Evolutionary conservation across 179 eudicot genomes (phyloP).

Genomic region (Patellifolia procumbens): DNA sequence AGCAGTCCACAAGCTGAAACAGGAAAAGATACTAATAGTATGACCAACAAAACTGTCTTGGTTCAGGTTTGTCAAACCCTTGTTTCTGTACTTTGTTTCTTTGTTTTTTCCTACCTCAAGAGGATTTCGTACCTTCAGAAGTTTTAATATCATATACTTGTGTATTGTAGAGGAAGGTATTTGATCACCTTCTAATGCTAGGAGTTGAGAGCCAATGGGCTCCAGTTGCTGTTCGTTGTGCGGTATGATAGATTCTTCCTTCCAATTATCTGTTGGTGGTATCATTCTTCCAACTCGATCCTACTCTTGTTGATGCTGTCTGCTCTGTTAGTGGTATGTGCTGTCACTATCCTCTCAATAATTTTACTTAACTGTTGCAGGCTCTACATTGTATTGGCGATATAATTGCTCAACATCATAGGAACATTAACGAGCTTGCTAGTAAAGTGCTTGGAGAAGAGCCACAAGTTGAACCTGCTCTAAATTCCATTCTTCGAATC

Average conservation of each 20-base stretch:
- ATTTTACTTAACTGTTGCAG: conserved; percentile 40
- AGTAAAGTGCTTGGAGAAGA: conserved; percentile 89
- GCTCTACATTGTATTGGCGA: conserved; percentile 83
- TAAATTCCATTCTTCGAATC: conserved; percentile 77
- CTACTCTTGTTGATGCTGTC: conserved; percentile 2
- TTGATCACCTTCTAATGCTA: conserved; percentile 78
- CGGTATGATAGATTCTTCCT: conserved; percentile 46
- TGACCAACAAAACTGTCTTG: conserved; percentile 82
- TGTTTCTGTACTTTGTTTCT: not conserved
- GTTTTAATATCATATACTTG: conserved; percentile 10
- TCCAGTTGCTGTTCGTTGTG: conserved; percentile 85
- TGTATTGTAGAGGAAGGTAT: conserved; percentile 61
- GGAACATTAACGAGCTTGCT: conserved; percentile 73
- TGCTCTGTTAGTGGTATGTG: conserved; percentile 13
- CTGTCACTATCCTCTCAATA: conserved; percentile 9
- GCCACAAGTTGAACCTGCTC: conserved; percentile 75
- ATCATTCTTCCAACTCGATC: not conserved
- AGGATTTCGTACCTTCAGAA: not conserved
- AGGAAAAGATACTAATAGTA: conserved; percentile 60
- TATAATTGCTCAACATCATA: conserved; percentile 63
- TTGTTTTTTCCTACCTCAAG: not conserved
- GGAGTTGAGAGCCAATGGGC: conserved; percentile 99
- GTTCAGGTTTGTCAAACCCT: conserved; percentile 69
- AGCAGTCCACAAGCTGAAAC: conserved; percentile 62
- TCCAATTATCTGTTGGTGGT: conserved; percentile 13